These are phyloP conservation scores for Elsinoe necatrix DNA, from an alignment of 2,329 filamentous ascomycete species.

Conservation along the genomic window DNA sequence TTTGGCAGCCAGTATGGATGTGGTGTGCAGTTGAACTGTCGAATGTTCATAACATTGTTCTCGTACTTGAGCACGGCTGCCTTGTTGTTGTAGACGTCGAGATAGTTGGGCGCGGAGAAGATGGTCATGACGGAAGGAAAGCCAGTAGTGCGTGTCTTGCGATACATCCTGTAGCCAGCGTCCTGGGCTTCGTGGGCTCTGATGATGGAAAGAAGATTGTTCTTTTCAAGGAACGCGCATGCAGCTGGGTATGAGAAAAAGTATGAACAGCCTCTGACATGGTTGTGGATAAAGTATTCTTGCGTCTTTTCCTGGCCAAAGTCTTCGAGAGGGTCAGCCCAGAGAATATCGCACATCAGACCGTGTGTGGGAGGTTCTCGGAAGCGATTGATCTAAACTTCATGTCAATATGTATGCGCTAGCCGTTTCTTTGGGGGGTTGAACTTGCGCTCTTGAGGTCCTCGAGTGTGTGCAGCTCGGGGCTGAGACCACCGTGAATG, in stretches of 20 bases:
- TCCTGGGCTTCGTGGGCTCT: slow-evolving; percentile 97
- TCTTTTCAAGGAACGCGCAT: slow-evolving; percentile 96
- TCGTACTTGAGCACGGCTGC: slow-evolving; percentile 98
- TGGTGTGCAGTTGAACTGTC: slow-evolving; percentile 98
- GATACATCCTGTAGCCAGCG: slow-evolving; percentile 97
- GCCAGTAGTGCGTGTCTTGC: slow-evolving; percentile 93
- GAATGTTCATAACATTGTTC: slow-evolving; percentile 99
- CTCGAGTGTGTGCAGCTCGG: slow-evolving; percentile 90
- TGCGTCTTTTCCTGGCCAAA: slow-evolving; percentile 98
- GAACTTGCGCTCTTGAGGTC: slow-evolving; percentile 73
- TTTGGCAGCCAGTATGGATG: slow-evolving; percentile 99
- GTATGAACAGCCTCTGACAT: slow-evolving; percentile 96
- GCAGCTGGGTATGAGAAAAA: slow-evolving; percentile 98
- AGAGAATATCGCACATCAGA: slow-evolving; percentile 98
- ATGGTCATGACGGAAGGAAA: slow-evolving; percentile 99
- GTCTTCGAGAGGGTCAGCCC: slow-evolving; percentile 95
- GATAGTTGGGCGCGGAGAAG: slow-evolving; percentile 96
- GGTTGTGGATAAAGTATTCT: slow-evolving; percentile 96
- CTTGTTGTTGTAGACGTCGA: slow-evolving; percentile 99
- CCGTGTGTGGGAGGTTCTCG: slow-evolving; percentile 94
- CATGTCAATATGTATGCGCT: slow-evolving; percentile 11
- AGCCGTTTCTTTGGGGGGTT: background rate
- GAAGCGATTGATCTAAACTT: slow-evolving; percentile 83
- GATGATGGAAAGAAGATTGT: slow-evolving; percentile 94
- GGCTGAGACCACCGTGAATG: slow-evolving; percentile 93